A percentile compares a stretch with the other conserved stretches of the same genome.
phyloP scores from a whole-genome alignment of 805 yeast species.

The Vanderwaltozyma yarrowii region DNA sequence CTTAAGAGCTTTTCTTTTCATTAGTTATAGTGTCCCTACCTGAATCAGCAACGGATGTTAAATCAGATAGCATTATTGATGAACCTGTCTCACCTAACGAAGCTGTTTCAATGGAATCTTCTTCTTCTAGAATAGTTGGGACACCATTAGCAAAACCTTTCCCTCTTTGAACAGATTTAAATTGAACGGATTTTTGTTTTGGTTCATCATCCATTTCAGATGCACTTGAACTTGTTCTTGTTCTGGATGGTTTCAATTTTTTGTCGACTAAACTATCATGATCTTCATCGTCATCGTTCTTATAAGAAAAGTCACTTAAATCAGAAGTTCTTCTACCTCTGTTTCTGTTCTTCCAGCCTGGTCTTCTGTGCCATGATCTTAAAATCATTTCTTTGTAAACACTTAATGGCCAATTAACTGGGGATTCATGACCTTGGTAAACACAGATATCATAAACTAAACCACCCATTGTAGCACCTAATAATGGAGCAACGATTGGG shows the following conservation, averaged over 20 bases:
- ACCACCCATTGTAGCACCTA: slow-evolving; percentile 41
- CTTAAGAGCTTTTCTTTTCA: not conserved
- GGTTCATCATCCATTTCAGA: slow-evolving; percentile 10
- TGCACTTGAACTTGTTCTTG: slow-evolving; percentile 9
- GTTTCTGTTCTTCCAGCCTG: slow-evolving; percentile 21
- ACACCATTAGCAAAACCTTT: slow-evolving; percentile 22
- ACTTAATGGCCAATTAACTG: slow-evolving; percentile 35
- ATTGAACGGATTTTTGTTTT: slow-evolving; percentile 22
- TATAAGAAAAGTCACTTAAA: slow-evolving; percentile 22
- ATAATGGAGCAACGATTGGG: slow-evolving; percentile 40
- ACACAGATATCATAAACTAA: slow-evolving; percentile 41
- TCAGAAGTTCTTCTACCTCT: slow-evolving; percentile 21
- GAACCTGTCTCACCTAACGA: slow-evolving; percentile 13
- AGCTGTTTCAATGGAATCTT: slow-evolving; percentile 16
- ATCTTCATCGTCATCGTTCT: slow-evolving; percentile 9
- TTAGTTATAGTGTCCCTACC: not conserved
- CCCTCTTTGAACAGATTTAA: slow-evolving; percentile 21
- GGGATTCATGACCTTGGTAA: slow-evolving; percentile 44
- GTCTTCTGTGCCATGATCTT: slow-evolving; percentile 25
- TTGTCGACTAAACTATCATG: slow-evolving; percentile 5
- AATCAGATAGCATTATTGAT: slow-evolving; percentile 7
- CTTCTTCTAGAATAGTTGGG: slow-evolving; percentile 26
- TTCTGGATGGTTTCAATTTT: slow-evolving; percentile 6
- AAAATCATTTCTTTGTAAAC: slow-evolving; percentile 14
- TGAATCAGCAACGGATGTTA: not conserved